These are phyloP conservation scores for Zea luxurians DNA, from an alignment of 176 grass and related monocot genomes.

Conservation along the genomic window DNA sequence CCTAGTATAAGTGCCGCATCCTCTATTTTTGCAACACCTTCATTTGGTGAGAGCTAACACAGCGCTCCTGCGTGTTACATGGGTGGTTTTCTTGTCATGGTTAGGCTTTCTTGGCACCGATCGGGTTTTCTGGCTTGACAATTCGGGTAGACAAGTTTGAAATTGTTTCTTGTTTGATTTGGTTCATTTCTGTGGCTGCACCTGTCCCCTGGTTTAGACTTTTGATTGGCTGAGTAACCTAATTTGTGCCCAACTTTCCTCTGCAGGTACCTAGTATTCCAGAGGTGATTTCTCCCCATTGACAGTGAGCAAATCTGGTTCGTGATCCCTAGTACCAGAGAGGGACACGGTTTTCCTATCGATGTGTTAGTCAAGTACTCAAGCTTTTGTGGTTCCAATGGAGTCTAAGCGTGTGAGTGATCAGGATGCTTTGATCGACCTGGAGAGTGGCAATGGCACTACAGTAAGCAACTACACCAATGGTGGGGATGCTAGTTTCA, in stretches of 20 bases:
- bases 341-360: constrained; percentile 20
- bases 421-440: constrained; percentile 56
- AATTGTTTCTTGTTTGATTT: constrained; percentile 24
- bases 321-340: constrained; percentile 16
- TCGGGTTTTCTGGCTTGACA: constrained; percentile 14
- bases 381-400: constrained; percentile 39
- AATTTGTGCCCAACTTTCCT: constrained; percentile 43
- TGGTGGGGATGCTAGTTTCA: constrained; percentile 34
- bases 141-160: constrained; percentile 33
- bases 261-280: constrained; percentile 36
- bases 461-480: constrained; percentile 37
- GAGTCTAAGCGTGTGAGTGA: constrained; percentile 46
- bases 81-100: neutral
- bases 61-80: neutral
- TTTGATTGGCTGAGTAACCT: constrained; percentile 33
- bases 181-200: neutral
- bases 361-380: constrained; percentile 37
- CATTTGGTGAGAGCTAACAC: neutral
- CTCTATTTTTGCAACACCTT: constrained; percentile 6
- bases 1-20: neutral
- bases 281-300: constrained; percentile 3
- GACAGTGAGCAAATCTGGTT: neutral
- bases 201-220: constrained; percentile 20
- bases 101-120: neutral
- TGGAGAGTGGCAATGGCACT: constrained; percentile 59